A percentile compares a stretch with the other conserved stretches of the same genome.
phyloP scores from a whole-genome alignment of 2,329 filamentous ascomycete genomes.

The Cryphonectria parasitica region DNA sequence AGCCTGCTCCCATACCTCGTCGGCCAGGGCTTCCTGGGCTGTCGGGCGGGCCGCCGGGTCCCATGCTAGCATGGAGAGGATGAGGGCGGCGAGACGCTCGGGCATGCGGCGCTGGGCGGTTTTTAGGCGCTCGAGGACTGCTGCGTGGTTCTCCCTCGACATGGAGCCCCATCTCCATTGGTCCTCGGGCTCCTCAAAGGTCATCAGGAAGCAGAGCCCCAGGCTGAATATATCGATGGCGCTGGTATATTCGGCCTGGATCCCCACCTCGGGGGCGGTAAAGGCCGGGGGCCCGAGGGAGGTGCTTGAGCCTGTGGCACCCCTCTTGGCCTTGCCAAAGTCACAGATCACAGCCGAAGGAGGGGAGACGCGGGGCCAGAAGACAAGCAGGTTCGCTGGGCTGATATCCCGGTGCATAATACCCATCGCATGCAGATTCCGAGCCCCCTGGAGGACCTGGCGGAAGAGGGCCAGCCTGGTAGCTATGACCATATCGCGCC shows the following conservation, averaged over 20 bases:
- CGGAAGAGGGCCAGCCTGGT: constrained; percentile 24
- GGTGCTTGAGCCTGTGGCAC: background rate
- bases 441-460: constrained; percentile 22
- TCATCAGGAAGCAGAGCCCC: background rate
- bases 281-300: constrained; percentile 4
- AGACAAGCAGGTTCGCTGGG: constrained; percentile 26
- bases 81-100: background rate
- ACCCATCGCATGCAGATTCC: constrained; percentile 20
- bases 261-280: background rate
- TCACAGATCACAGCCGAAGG: background rate
- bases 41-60: constrained; percentile 2
- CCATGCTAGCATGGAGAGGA: constrained; percentile 10
- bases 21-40: background rate
- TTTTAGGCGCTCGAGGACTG: too few relatives aligned
- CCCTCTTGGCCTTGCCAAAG: constrained; percentile 3
- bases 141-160: too few relatives aligned
- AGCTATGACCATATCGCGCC: constrained; percentile 7
- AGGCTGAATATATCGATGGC: constrained; percentile 7
- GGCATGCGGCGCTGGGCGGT: background rate
- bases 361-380: constrained; percentile 2
- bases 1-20: background rate
- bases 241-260: constrained; percentile 2
- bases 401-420: constrained; percentile 2
- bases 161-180: too few relatives aligned
- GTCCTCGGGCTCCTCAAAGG: background rate